phyloP scores from a whole-genome alignment of 352 stramenopile genomes.

The Pythium myriotylum region DNA sequence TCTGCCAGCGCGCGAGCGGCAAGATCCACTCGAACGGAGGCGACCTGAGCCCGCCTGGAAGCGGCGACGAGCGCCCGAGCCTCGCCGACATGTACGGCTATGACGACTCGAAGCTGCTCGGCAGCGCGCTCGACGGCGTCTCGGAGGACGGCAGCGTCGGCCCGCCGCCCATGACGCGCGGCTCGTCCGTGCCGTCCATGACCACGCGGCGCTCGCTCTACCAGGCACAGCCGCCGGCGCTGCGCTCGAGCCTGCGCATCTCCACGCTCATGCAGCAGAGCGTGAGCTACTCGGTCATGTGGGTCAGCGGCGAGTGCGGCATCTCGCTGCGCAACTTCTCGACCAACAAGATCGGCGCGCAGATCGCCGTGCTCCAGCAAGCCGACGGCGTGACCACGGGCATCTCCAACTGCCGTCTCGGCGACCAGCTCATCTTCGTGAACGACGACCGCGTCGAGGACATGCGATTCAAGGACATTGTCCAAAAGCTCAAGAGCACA shows the following conservation, averaged over 20 bases:
- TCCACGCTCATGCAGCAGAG: conserved; percentile 14
- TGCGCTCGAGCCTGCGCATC: conserved; percentile 22
- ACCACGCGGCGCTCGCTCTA: conserved; percentile 10
- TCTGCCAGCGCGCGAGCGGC: conserved; percentile 25
- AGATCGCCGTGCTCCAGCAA: conserved; percentile 82
- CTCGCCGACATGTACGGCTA: neutral
- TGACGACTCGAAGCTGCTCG: conserved; percentile 6
- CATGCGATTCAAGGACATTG: conserved; percentile 69
- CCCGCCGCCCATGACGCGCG: conserved; percentile 6
- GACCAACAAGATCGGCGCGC: conserved; percentile 68
- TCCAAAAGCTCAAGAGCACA: conserved; percentile 76
- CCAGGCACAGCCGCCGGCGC: conserved; percentile 11
- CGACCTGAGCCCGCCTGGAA: neutral
- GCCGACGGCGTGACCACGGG: conserved; percentile 75
- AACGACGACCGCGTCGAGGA: conserved; percentile 70
- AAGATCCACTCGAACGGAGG: conserved; percentile 10
- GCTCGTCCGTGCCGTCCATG: conserved; percentile 12
- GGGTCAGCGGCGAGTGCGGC: conserved; percentile 79
- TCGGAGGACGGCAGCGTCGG: neutral
- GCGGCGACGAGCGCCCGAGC: conserved; percentile 9
- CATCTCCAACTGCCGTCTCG: conserved; percentile 75
- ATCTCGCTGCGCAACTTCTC: conserved; percentile 87
- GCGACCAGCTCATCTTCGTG: conserved; percentile 74
- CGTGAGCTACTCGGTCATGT: conserved; percentile 73
- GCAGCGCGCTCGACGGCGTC: conserved; percentile 1